Base-by-base conservation (phyloP, 768 basidiomycete species). In the Trametes meyenii region DNA sequence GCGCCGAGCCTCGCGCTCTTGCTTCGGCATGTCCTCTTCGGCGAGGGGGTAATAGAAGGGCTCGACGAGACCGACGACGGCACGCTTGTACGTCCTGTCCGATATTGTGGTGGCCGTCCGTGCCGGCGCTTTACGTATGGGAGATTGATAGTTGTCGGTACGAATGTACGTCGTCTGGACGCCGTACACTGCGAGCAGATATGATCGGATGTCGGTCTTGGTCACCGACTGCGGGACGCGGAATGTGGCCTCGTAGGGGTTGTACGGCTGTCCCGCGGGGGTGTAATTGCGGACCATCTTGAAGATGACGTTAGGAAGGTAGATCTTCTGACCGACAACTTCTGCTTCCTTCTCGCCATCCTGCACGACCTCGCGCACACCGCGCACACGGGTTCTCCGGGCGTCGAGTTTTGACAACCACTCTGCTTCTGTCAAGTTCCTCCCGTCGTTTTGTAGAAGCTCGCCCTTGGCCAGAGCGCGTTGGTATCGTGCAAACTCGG, bases 231-330 rank as follows among this genome's bases (percentile, higher is more conserved):
- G 84, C n/a, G 94, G 90, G 42, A 96, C 81, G 57, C 93, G 91
- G 79, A 98, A 96, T 2, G 95, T 98, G 10, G 94, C 95, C 73
- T 94, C 89, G 78, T 89, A 94, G 1, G 95, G 94, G 63, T 98
- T 96, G 80, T 98, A 98, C 1, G 93, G 81, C 66, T 90, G 78
- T 0, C 89, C 91, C 2, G 76, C 74, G 0, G 82, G 86, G 0
- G 93, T 94, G 66, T 88, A 77, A 73, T 98, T 98, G 23, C 92
- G 86, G 45, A 96, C 86, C 58, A 98, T 81, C 58, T 84, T 83
- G 74, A 96, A 88, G 62, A 90, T 74, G 71, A 89, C 80, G 74
- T 98, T 96, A 42, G 95, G 95, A 39, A 98, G 87, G 77, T 94
- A 97, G 23, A 97, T 81, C 64, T 85, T 86, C 67, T 89, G 86